A percentile compares a stretch with the other conserved stretches of the same genome.
Evolutionary conservation across 164 flowering plant genomes (phyloP).

Genomic region (grape (Vitis vinifera)): DNA sequence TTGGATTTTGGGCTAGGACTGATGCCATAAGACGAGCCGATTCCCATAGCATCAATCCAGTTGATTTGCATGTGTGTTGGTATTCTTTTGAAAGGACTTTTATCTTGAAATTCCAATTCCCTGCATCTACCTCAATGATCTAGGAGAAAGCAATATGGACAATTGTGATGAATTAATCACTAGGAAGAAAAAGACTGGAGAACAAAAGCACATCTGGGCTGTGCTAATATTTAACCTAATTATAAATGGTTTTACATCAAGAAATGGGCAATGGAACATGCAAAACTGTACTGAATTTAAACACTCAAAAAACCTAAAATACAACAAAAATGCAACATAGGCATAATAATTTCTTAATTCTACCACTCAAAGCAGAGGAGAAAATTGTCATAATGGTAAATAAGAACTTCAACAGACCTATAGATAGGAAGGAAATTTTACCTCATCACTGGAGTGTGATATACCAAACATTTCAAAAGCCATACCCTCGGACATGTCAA

Average conservation of each 20-base stretch:
- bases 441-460: constrained; percentile 61
- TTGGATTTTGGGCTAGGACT: constrained; percentile 69
- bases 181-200: too few species aligned
- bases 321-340: background rate
- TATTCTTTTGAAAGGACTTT: constrained; percentile 64
- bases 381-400: background rate
- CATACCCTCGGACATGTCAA: constrained; percentile 80
- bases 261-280: too few species aligned
- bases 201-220: too few species aligned
- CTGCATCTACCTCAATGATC: constrained; percentile 52
- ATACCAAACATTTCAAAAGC: constrained; percentile 81
- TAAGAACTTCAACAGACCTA: background rate
- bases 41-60: constrained; percentile 98
- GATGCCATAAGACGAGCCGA: constrained; percentile 89
- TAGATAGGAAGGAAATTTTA: constrained; percentile 11
- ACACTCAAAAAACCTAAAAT: background rate
- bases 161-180: background rate
- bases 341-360: background rate
- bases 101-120: constrained; percentile 52
- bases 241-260: too few species aligned
- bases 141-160: constrained; percentile 15
- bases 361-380: background rate
- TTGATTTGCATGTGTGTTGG: constrained; percentile 97
- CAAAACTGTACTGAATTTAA: too few species aligned
- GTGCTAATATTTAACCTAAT: too few species aligned